Evolutionary conservation across 225 moss, liverwort and hornwort species (phyloP).

Genomic region (Straminergon stramineum): DNA sequence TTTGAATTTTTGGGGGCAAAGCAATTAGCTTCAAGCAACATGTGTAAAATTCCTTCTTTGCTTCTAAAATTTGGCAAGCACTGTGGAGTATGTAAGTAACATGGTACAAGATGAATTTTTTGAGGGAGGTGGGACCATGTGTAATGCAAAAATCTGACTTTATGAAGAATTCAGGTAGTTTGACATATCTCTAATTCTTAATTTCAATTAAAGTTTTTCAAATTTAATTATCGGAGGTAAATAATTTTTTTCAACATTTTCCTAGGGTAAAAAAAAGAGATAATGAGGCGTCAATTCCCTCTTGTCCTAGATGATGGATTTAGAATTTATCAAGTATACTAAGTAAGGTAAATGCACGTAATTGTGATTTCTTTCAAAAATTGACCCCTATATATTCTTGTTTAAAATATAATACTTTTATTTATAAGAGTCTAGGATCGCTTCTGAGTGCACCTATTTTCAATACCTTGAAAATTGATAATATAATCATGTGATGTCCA

Average conservation of each 20-base stretch:
- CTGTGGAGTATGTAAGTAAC: too few relatives aligned
- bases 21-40: neutral
- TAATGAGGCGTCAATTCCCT: neutral
- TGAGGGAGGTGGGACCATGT: neutral
- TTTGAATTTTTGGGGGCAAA: neutral
- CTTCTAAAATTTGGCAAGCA: neutral
- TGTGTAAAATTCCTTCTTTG: neutral
- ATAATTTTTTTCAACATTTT: neutral
- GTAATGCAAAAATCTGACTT: neutral
- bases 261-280: neutral
- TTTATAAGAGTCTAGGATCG: neutral
- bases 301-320: too few relatives aligned
- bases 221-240: neutral
- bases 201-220: neutral
- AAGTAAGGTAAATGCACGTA: rapidly evolving
- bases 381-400: neutral
- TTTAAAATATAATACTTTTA: neutral
- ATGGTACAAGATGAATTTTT: neutral
- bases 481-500: too few relatives aligned
- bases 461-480: neutral
- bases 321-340: neutral
- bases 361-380: neutral
- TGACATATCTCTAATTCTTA: neutral
- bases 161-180: neutral
- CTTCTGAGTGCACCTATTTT: neutral